phyloP scores from a whole-genome alignment of 73 alveolate genomes.

The Paramecium pentaurelia region DNA sequence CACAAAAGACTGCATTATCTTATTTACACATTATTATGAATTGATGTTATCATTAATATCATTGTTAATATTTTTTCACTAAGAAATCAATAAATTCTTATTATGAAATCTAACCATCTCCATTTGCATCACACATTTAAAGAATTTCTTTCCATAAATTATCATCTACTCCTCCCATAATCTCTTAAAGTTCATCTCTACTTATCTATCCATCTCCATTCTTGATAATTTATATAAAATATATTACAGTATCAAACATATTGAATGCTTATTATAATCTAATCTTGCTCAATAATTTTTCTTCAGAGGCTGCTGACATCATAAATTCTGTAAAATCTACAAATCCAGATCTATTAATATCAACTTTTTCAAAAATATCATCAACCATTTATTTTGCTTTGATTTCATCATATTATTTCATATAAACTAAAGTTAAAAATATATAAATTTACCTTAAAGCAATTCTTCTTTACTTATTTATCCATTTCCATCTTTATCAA shows the following conservation, averaged over 20 bases:
- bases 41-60: not conserved
- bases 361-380: slow-evolving; percentile 54
- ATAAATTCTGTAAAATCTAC: slow-evolving; percentile 55
- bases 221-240: not conserved
- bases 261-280: not conserved
- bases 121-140: not conserved
- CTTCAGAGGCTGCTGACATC: slow-evolving; percentile 18
- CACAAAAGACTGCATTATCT: not conserved
- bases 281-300: not conserved
- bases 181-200: slow-evolving; percentile 4
- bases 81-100: slow-evolving; percentile 29
- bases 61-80: not conserved
- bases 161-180: slow-evolving; percentile 49
- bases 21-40: not conserved
- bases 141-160: slow-evolving; percentile 23
- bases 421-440: not conserved
- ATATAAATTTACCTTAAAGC: not conserved
- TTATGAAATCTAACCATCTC: slow-evolving; percentile 21
- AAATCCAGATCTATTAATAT: slow-evolving; percentile 37
- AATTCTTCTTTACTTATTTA: slow-evolving; percentile 50
- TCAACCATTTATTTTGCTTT: slow-evolving; percentile 53
- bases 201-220: slow-evolving; percentile 36
- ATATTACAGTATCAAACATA: slow-evolving; percentile 12
- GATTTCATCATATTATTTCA: not conserved
- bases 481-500: slow-evolving; percentile 58